Evolutionary conservation across 306 rosid genomes (phyloP).

Genomic region (Parietaria judaica): DNA sequence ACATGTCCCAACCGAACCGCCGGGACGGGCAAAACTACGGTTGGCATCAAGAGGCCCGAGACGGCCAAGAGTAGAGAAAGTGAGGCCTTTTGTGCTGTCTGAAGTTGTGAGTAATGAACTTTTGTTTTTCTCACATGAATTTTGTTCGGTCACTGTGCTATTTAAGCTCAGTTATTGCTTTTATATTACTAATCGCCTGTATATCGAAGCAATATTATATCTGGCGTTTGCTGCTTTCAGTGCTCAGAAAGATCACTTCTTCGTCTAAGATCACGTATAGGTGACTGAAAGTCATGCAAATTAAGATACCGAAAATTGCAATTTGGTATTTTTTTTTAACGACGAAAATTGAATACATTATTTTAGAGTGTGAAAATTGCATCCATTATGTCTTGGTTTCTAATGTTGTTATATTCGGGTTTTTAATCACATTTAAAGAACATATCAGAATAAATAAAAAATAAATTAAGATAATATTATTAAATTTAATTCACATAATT

Average conservation of each 20-base stretch:
- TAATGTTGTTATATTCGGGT: too few relatives aligned
- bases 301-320: too few relatives aligned
- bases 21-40: slow-evolving; percentile 57
- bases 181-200: not conserved
- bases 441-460: too few relatives aligned
- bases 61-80: slow-evolving; percentile 36
- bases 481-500: too few relatives aligned
- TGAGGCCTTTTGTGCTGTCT: not conserved
- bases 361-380: too few relatives aligned
- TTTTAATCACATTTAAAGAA: too few relatives aligned
- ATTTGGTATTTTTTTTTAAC: too few relatives aligned
- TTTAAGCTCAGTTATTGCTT: not conserved
- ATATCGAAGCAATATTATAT: slow-evolving; percentile 2
- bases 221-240: not conserved
- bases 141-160: not conserved
- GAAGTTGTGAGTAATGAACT: not conserved
- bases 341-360: too few relatives aligned
- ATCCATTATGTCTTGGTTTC: too few relatives aligned
- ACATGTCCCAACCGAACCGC: slow-evolving; percentile 44
- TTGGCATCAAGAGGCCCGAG: slow-evolving; percentile 64
- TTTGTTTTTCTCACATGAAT: slow-evolving; percentile 4
- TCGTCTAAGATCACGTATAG: not conserved
- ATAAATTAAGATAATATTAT: too few relatives aligned
- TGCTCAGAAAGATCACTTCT: not conserved
- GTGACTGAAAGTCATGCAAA: too few relatives aligned